Percentiles rank a stretch among this genome's conserved stretches.
phyloP scores from a whole-genome alignment of 768 basidiomycete genomes.

The Macrolepiota albuminosa region DNA sequence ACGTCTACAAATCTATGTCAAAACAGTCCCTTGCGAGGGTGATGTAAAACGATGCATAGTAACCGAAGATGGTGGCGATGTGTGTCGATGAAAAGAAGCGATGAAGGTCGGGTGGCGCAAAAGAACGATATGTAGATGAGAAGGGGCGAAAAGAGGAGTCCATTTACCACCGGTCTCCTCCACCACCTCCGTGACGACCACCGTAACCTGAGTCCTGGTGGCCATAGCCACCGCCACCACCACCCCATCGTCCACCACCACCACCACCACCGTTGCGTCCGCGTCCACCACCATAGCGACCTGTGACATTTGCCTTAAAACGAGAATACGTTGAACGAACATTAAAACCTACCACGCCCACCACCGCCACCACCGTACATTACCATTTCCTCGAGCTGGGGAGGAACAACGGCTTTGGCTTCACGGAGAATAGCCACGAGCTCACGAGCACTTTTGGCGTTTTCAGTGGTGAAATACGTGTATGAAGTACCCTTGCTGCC shows the following conservation, averaged over 20 bases:
- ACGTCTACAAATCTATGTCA: constrained; percentile 19
- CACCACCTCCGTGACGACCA: constrained; percentile 32
- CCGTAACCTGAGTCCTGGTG: constrained; percentile 41
- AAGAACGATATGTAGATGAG: background rate
- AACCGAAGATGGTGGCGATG: background rate
- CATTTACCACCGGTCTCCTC: constrained; percentile 26
- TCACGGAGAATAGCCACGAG: constrained; percentile 82
- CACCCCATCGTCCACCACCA: constrained; percentile 35
- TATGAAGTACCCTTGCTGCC: constrained; percentile 89
- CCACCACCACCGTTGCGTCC: constrained; percentile 37
- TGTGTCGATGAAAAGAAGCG: background rate
- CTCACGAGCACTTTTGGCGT: constrained; percentile 91
- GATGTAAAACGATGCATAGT: constrained; percentile 2
- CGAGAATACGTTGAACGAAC: constrained; percentile 3
- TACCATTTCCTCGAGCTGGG: constrained; percentile 91
- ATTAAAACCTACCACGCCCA: constrained; percentile 51
- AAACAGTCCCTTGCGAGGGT: constrained; percentile 11
- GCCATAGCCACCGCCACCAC: constrained; percentile 39
- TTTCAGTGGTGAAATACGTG: constrained; percentile 96
- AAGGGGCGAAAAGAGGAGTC: background rate
- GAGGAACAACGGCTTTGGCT: constrained; percentile 80
- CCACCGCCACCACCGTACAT: constrained; percentile 66
- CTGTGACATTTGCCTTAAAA: constrained; percentile 27
- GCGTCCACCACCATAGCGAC: constrained; percentile 56
- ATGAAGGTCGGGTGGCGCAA: background rate